These are phyloP conservation scores for Elongisporangium senticosum DNA, from an alignment of 352 stramenopile genomes.

Conservation along the genomic window DNA sequence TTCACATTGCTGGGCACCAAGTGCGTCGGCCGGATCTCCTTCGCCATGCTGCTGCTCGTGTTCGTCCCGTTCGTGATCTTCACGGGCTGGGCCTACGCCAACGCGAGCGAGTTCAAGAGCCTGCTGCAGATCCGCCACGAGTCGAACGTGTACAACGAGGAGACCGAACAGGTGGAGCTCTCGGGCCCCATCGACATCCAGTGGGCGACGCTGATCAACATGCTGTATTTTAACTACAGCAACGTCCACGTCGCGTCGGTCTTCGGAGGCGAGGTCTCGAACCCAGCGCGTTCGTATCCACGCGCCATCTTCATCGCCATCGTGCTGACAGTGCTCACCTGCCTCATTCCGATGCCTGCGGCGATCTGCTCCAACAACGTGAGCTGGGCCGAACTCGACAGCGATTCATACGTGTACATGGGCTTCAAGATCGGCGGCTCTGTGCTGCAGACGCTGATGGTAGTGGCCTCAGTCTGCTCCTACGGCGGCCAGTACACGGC, in stretches of 20 bases:
- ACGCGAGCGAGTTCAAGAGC: neutral
- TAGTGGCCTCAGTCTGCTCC: constrained; percentile 64
- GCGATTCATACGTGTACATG: constrained; percentile 71
- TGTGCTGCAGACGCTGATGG: constrained; percentile 70
- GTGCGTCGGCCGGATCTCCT: constrained; percentile 9
- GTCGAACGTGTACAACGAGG: neutral
- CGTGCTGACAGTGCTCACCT: neutral
- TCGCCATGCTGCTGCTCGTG: constrained; percentile 7
- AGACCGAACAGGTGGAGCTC: neutral
- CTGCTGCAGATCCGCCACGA: constrained; percentile 5
- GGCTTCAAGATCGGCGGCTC: constrained; percentile 62
- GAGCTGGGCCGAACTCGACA: constrained; percentile 54
- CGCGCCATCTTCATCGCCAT: constrained; percentile 1
- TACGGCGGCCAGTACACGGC: constrained; percentile 85
- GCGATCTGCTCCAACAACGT: constrained; percentile 12
- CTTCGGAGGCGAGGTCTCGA: constrained; percentile 73
- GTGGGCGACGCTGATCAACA: constrained; percentile 76
- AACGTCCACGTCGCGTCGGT: constrained; percentile 68
- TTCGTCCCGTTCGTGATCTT: constrained; percentile 15
- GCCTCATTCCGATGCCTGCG: constrained; percentile 3
- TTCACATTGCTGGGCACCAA: constrained; percentile 16
- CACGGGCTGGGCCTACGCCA: constrained; percentile 9
- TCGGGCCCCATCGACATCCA: constrained; percentile 13
- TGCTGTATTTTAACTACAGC: constrained; percentile 90
- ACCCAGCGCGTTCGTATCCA: constrained; percentile 56